Percentiles rank a stretch among this genome's conserved stretches.
These are phyloP conservation scores for Leccinum proximum DNA, from an alignment of 1,284 basidiomycete species.

Conservation along the genomic window DNA sequence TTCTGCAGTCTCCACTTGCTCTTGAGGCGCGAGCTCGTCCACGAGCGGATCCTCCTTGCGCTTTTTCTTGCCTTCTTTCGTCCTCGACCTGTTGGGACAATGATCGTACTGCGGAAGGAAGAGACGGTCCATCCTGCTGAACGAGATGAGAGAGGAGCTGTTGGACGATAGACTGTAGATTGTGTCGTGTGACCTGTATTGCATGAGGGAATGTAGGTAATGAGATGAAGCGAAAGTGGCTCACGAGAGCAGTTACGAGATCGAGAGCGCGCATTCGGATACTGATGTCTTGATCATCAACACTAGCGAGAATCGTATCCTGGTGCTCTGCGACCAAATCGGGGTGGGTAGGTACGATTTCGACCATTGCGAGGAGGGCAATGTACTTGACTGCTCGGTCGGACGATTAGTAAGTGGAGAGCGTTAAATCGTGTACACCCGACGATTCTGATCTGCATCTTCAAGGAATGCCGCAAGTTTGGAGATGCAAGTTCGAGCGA, in stretches of 20 bases:
- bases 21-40: constrained; percentile 26
- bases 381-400: constrained; percentile 87
- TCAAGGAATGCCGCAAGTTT: constrained; percentile 93
- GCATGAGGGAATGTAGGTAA: constrained; percentile 4
- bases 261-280: constrained; percentile 96
- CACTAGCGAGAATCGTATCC: constrained; percentile 86
- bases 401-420: constrained; percentile 20
- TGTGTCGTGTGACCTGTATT: constrained; percentile 72
- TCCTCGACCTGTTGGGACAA: constrained; percentile 45
- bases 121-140: constrained; percentile 48
- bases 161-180: constrained; percentile 87
- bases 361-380: constrained; percentile 90
- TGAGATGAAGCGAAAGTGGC: constrained; percentile 17
- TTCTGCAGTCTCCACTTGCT: constrained; percentile 52
- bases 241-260: constrained; percentile 89
- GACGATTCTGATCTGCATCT: constrained; percentile 94
- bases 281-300: constrained; percentile 93
- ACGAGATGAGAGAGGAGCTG: constrained; percentile 87
- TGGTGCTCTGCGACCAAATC: constrained; percentile 92
- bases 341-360: constrained; percentile 93
- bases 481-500: constrained; percentile 89
- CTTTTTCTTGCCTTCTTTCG: constrained; percentile 32
- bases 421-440: constrained; percentile 25
- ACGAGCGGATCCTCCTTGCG: constrained; percentile 32
- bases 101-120: constrained; percentile 61